Percentiles rank a stretch among this genome's conserved stretches.
Conservation (phyloP, 2,329 filamentous ascomycete species). For the Colletotrichum euphorbiae region DNA sequence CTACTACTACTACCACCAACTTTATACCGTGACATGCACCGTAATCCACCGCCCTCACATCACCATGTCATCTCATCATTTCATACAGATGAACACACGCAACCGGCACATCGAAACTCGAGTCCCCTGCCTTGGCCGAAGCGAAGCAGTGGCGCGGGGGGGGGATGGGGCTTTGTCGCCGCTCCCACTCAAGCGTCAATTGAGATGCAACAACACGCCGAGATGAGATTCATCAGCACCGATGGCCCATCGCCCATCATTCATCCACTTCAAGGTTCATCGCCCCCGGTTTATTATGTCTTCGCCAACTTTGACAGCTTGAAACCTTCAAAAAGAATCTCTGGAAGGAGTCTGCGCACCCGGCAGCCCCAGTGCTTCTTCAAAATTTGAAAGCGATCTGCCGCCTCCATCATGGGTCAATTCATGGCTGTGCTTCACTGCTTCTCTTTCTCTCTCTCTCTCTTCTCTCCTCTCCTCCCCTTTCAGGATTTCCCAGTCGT, state of each 20-base stretch:
- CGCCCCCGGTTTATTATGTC: too few relatives aligned
- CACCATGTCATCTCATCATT: not conserved
- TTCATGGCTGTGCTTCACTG: constrained; percentile 1
- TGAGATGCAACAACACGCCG: constrained; percentile 8
- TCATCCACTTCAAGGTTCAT: not conserved
- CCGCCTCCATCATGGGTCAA: not conserved
- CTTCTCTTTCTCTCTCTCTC: too few relatives aligned
- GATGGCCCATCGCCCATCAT: not conserved
- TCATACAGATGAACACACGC: constrained; percentile 5
- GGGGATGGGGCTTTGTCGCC: not conserved
- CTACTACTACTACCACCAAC: not conserved
- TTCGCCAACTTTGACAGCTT: too few relatives aligned
- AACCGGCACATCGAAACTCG: not conserved
- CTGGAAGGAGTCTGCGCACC: too few relatives aligned
- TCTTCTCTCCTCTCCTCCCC: too few relatives aligned
- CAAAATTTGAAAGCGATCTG: not conserved
- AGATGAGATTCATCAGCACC: not conserved
- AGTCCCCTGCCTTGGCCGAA: constrained; percentile 1
- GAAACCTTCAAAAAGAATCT: too few relatives aligned
- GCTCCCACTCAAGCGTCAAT: constrained; percentile 15
- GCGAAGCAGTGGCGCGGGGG: not conserved
- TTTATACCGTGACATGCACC: constrained; percentile 10
- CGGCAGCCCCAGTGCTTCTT: too few relatives aligned
- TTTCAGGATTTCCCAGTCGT: not conserved
- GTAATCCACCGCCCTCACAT: constrained; percentile 3